phyloP scores from a whole-genome alignment of 768 basidiomycete genomes.

The Gloeostereum incarnatum region DNA sequence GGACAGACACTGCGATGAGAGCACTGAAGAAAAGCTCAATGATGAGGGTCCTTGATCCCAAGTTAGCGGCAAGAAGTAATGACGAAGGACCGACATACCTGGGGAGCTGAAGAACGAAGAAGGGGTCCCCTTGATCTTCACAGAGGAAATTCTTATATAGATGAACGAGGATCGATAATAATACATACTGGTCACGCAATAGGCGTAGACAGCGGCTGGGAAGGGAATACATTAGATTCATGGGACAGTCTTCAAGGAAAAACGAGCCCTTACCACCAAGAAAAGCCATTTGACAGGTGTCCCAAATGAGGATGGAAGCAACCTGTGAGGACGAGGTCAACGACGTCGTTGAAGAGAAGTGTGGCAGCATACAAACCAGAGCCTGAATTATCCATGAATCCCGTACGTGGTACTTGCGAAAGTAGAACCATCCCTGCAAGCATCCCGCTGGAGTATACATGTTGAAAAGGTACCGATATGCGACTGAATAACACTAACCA shows the following conservation, averaged over 20 bases:
- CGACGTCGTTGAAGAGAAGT: background rate
- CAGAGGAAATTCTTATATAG: background rate
- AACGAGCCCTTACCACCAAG: constrained; percentile 2
- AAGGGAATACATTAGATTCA: background rate
- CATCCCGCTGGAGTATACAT: constrained; percentile 5
- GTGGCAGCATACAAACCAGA: background rate
- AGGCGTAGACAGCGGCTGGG: constrained; percentile 7
- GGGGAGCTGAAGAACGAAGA: background rate
- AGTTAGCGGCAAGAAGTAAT: background rate
- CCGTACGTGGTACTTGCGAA: constrained; percentile 3
- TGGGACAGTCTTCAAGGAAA: background rate
- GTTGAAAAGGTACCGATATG: background rate
- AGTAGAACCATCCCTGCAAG: constrained; percentile 9
- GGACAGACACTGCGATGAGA: constrained; percentile 5
- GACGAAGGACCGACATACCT: background rate
- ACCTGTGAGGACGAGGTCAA: background rate
- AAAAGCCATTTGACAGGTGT: constrained; percentile 7
- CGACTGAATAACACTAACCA: background rate
- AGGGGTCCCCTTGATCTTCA: constrained; percentile 3
- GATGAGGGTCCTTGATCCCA: constrained; percentile 2
- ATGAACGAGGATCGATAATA: background rate
- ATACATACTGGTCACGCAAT: constrained; percentile 6
- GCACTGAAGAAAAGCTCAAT: constrained; percentile 8
- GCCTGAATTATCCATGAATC: constrained; percentile 2
- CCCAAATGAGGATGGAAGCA: constrained; percentile 4